Evolutionary conservation across 169 alveolate species (phyloP).

Genomic region (Cystoisospora suis): DNA sequence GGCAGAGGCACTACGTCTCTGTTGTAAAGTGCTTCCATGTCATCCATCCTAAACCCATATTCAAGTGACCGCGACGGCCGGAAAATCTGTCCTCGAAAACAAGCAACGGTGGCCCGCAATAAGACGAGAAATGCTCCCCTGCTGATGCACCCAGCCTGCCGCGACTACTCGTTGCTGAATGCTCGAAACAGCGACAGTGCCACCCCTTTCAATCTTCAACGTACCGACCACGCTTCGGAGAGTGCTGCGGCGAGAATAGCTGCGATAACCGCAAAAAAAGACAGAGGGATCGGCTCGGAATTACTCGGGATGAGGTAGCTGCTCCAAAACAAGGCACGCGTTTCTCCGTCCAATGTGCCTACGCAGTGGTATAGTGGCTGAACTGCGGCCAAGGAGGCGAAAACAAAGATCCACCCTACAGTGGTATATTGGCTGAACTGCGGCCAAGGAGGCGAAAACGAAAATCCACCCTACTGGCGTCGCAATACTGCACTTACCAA

Average conservation of each 20-base stretch:
- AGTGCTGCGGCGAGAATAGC: constrained; percentile 44
- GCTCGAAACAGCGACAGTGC: too few relatives aligned
- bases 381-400: background rate
- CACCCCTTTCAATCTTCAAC: too few relatives aligned
- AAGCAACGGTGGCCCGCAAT: too few relatives aligned
- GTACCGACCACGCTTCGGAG: constrained; percentile 34
- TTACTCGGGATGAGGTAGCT: background rate
- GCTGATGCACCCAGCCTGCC: too few relatives aligned
- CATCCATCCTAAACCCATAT: too few relatives aligned
- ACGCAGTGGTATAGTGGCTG: background rate
- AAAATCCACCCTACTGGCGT: background rate
- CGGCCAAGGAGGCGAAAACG: background rate
- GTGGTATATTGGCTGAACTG: background rate
- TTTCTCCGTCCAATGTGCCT: background rate
- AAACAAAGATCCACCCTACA: background rate
- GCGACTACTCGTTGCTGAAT: too few relatives aligned
- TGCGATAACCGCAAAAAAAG: background rate
- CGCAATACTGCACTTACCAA: background rate
- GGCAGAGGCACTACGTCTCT: too few relatives aligned
- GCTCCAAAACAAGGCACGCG: background rate
- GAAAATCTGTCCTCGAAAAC: too few relatives aligned
- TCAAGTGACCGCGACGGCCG: too few relatives aligned
- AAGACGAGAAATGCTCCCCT: too few relatives aligned
- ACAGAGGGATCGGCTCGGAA: background rate
- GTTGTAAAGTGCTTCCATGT: too few relatives aligned